Evolutionary conservation across 2,329 filamentous ascomycete genomes (phyloP).

Genomic region (Pyricularia grisea): DNA sequence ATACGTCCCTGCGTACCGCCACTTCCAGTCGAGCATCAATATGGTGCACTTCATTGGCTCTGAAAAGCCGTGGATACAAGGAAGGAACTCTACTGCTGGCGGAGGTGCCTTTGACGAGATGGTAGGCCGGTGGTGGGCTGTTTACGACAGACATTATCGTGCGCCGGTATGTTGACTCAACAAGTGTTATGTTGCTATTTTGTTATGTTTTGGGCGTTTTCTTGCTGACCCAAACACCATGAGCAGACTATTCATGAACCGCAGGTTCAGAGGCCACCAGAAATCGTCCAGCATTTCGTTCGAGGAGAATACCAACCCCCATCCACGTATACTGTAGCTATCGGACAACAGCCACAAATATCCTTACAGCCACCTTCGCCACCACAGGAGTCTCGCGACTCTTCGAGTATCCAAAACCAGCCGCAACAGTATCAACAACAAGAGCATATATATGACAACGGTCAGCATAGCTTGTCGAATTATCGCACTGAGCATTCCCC

Average conservation of each 20-base stretch:
- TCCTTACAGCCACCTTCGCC: neutral
- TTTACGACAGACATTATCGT: constrained; percentile 81
- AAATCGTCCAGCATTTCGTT: constrained; percentile 42
- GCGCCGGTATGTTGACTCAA: constrained; percentile 27
- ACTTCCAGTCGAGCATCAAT: constrained; percentile 84
- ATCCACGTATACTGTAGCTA: constrained; percentile 17
- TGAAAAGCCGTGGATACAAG: constrained; percentile 78
- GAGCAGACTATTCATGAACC: neutral
- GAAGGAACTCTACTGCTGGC: constrained; percentile 43
- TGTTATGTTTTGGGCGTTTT: neutral
- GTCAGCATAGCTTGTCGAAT: constrained; percentile 9
- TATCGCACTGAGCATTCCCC: neutral
- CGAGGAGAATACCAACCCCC: constrained; percentile 41
- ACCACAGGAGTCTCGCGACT: neutral
- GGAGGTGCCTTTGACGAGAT: constrained; percentile 71
- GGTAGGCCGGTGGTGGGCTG: constrained; percentile 83
- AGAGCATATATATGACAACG: constrained; percentile 7
- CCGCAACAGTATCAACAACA: constrained; percentile 11
- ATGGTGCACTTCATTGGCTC: constrained; percentile 91
- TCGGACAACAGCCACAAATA: constrained; percentile 15
- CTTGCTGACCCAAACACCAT: neutral
- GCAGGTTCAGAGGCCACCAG: constrained; percentile 12
- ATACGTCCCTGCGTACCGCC: constrained; percentile 87
- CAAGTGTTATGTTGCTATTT: neutral
- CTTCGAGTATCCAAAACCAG: constrained; percentile 2